Evolutionary conservation across 2,329 filamentous ascomycete species (phyloP).

Genomic region (Hymenoscyphus fructigenus): DNA sequence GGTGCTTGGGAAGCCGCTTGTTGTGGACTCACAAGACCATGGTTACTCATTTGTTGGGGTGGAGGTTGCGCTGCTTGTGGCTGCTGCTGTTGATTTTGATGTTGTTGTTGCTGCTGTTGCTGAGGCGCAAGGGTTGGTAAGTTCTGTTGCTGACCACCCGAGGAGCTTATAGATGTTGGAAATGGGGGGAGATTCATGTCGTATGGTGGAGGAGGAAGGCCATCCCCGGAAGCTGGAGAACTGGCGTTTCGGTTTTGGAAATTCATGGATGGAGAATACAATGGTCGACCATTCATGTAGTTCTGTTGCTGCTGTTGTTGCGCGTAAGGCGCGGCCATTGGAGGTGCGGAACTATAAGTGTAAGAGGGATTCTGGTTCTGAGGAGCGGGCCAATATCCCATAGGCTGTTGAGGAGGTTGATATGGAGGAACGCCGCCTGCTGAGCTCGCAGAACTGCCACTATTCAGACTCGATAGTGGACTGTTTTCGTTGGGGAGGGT

Average conservation of each 20-base stretch:
- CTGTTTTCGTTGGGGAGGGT: conserved; percentile 58
- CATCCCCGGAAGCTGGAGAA: conserved; percentile 61
- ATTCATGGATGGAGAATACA: conserved; percentile 57
- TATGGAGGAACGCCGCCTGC: conserved; percentile 57
- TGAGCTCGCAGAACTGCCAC: conserved; percentile 57
- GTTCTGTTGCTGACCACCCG: conserved; percentile 35
- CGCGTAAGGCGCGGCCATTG: conserved; percentile 34
- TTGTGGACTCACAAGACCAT: conserved; percentile 48
- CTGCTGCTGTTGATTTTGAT: conserved; percentile 36
- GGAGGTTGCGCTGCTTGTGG: conserved; percentile 39
- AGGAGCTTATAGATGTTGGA: conserved; percentile 55
- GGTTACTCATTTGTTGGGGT: conserved; percentile 42
- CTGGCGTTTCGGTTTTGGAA: conserved; percentile 54
- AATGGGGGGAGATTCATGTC: conserved; percentile 65
- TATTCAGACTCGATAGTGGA: conserved; percentile 61
- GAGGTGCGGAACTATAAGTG: conserved; percentile 53
- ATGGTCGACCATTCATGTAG: conserved; percentile 40
- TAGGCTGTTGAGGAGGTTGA: conserved; percentile 41
- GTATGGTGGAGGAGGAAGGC: conserved; percentile 65
- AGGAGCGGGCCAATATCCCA: conserved; percentile 60
- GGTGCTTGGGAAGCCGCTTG: conserved; percentile 47
- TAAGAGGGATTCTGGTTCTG: conserved; percentile 44
- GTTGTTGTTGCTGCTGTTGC: conserved; percentile 36
- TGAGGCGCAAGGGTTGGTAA: conserved; percentile 41
- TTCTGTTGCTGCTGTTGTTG: conserved; percentile 40